Percentiles rank a stretch among this genome's conserved stretches.
Evolutionary conservation across 768 basidiomycete genomes (phyloP).

Genomic region (Agaricus subrufescens): DNA sequence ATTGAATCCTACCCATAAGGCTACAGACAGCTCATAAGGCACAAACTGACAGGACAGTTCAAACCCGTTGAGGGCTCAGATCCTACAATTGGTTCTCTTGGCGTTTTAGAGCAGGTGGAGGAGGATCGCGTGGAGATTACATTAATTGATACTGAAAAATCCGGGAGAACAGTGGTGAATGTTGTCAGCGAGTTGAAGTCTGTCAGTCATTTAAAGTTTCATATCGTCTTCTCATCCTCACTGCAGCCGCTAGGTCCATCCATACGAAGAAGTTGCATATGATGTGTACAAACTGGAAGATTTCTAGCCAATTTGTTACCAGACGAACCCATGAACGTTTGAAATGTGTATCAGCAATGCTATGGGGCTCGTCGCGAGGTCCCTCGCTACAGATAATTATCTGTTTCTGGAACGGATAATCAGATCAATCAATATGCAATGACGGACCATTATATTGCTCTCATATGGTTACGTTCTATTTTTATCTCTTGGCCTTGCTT

Average conservation of each 20-base stretch:
- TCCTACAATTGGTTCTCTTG: conserved; percentile 39
- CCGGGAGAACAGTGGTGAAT: conserved; percentile 28
- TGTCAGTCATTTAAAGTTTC: conserved; percentile 24
- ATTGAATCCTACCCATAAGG: neutral
- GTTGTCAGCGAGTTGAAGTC: conserved; percentile 42
- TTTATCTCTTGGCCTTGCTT: neutral
- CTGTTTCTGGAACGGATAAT: too few species aligned
- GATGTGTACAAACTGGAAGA: conserved; percentile 49
- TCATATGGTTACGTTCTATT: neutral
- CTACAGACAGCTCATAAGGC: neutral
- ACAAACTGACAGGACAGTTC: conserved; percentile 36
- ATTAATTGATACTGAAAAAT: conserved; percentile 31
- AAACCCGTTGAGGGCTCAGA: conserved; percentile 34
- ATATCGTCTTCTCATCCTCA: conserved; percentile 1
- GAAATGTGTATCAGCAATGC: too few species aligned
- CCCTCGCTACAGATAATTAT: too few species aligned
- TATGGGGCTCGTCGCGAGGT: neutral
- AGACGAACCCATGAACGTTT: neutral
- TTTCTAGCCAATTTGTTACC: conserved; percentile 18
- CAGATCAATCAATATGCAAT: too few species aligned
- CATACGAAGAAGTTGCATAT: conserved; percentile 55
- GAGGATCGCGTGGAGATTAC: conserved; percentile 51
- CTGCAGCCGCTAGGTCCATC: conserved; percentile 35
- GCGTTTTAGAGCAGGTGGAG: conserved; percentile 42
- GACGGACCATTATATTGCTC: neutral